phyloP scores from a whole-genome alignment of 129 eudicot genomes.

The Oenanthe sinensis region DNA sequence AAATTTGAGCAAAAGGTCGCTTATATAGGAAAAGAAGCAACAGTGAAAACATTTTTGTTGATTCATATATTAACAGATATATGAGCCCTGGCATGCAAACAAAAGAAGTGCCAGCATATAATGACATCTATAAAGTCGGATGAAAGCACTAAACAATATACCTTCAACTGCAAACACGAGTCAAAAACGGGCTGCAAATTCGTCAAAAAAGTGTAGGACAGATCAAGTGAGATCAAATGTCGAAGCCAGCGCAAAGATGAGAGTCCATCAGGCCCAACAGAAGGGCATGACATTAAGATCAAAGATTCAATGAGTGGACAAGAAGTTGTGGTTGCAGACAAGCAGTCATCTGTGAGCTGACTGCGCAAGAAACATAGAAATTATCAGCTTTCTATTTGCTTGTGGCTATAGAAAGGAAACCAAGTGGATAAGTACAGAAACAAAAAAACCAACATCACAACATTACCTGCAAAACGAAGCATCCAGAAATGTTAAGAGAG shows the following conservation, averaged over 20 bases:
- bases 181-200: slow-evolving; percentile 78
- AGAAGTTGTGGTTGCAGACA: slow-evolving; percentile 84
- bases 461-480: slow-evolving; percentile 98
- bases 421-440: background rate
- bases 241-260: slow-evolving; percentile 57
- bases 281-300: slow-evolving; percentile 85
- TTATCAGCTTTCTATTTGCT: slow-evolving; percentile 1
- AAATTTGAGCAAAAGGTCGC: background rate
- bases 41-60: background rate
- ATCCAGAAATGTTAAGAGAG: slow-evolving; percentile 73
- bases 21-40: background rate
- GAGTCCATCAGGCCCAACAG: slow-evolving; percentile 83
- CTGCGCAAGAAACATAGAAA: slow-evolving; percentile 34
- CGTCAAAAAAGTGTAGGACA: slow-evolving; percentile 83
- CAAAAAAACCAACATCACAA: background rate
- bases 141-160: slow-evolving; percentile 10
- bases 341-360: slow-evolving; percentile 81
- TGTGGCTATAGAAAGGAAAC: background rate
- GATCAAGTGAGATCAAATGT: slow-evolving; percentile 78
- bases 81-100: background rate
- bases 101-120: background rate
- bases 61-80: background rate
- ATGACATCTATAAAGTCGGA: background rate
- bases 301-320: slow-evolving; percentile 85
- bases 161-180: slow-evolving; percentile 78